A percentile compares a stretch with the other conserved stretches of the same genome.
These are phyloP conservation scores for Mimosa bimucronata DNA, from an alignment of 306 rosid species.

Conservation along the genomic window DNA sequence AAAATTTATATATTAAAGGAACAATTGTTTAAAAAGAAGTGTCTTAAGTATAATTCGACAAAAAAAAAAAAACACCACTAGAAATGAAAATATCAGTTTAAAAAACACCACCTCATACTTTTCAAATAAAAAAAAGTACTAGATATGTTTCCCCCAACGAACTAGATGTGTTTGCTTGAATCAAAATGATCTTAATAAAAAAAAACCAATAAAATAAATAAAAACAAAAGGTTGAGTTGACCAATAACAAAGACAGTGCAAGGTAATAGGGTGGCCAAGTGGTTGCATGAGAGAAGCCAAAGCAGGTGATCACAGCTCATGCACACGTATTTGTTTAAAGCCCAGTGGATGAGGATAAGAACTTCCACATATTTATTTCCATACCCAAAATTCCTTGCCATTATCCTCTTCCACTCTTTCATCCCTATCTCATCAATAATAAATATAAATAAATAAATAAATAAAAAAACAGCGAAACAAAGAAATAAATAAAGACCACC, in stretches of 20 bases:
- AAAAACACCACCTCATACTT: no score
- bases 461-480: conserved; percentile 34
- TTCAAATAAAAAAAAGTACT: background rate
- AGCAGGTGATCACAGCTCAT: conserved; percentile 38
- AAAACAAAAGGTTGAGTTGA: background rate
- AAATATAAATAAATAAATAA: background rate
- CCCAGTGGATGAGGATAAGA: conserved; percentile 61
- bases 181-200: no score
- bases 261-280: background rate
- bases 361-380: background rate
- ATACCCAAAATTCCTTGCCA: background rate
- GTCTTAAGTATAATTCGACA: no score
- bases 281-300: conserved; percentile 13
- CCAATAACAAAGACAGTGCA: background rate
- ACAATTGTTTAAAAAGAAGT: no score
- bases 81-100: no score
- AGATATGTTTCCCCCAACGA: no score
- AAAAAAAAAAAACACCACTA: no score
- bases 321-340: background rate
- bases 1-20: no score
- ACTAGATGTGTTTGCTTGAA: background rate
- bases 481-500: conserved; percentile 23
- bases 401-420: conserved; percentile 8
- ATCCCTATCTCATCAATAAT: conserved; percentile 10
- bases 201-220: background rate